A percentile compares a stretch with the other conserved stretches of the same genome.
Conservation (phyloP, 2,329 filamentous ascomycete species). For the Pleoardoris graminearum region DNA sequence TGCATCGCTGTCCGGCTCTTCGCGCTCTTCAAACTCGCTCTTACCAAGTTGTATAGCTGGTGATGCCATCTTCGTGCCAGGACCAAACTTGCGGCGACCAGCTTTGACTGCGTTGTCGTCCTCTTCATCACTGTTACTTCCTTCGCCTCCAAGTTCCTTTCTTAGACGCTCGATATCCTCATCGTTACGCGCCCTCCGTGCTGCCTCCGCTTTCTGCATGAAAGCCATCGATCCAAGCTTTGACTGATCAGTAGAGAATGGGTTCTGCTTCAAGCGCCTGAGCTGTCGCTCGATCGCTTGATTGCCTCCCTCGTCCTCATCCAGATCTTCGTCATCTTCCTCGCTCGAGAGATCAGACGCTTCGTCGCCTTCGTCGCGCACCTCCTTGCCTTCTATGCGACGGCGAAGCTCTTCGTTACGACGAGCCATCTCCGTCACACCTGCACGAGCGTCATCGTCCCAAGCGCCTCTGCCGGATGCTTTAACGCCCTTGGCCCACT, state of each 20-base stretch:
- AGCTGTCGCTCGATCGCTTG: slow-evolving; percentile 41
- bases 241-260: slow-evolving; percentile 61
- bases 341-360: slow-evolving; percentile 52
- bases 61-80: slow-evolving; percentile 42
- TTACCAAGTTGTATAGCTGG: slow-evolving; percentile 38
- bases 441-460: slow-evolving; percentile 83
- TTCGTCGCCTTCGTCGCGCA: slow-evolving; percentile 54
- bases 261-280: slow-evolving; percentile 48
- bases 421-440: slow-evolving; percentile 78
- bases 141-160: slow-evolving; percentile 67
- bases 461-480: slow-evolving; percentile 78
- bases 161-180: slow-evolving; percentile 64
- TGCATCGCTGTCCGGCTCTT: slow-evolving; percentile 53
- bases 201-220: slow-evolving; percentile 86
- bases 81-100: slow-evolving; percentile 73
- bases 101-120: slow-evolving; percentile 61
- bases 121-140: slow-evolving; percentile 56
- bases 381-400: slow-evolving; percentile 73
- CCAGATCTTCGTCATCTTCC: slow-evolving; percentile 58
- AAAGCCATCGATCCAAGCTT: slow-evolving; percentile 86
- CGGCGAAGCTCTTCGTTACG: slow-evolving; percentile 80
- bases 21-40: slow-evolving; percentile 65
- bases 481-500: slow-evolving; percentile 86
- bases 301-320: slow-evolving; percentile 62
- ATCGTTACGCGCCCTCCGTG: slow-evolving; percentile 78